Conservation (phyloP, 805 yeast genomes). For the Saturnispora kantuleensis region DNA sequence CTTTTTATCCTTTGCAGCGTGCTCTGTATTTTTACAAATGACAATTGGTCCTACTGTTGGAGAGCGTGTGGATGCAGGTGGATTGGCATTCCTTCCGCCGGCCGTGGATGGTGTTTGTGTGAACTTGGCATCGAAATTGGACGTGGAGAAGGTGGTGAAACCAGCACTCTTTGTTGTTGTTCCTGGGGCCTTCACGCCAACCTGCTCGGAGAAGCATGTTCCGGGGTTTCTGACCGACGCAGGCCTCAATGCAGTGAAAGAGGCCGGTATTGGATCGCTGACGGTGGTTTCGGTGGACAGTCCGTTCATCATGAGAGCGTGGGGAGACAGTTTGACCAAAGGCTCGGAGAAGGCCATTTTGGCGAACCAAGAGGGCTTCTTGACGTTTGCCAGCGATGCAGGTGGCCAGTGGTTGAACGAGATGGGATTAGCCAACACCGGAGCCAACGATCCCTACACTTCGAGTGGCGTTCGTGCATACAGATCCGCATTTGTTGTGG, state of each 20-base stretch:
- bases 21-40: no score
- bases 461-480: slow-evolving; percentile 12
- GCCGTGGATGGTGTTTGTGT: slow-evolving; percentile 8
- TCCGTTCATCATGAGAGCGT: slow-evolving; percentile 34
- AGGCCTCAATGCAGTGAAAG: slow-evolving; percentile 25
- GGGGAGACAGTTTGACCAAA: slow-evolving; percentile 40
- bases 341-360: slow-evolving; percentile 15
- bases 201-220: slow-evolving; percentile 36
- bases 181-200: slow-evolving; percentile 44
- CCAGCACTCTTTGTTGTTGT: slow-evolving; percentile 32
- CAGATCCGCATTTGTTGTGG: slow-evolving; percentile 66
- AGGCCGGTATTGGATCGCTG: slow-evolving; percentile 31
- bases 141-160: background rate
- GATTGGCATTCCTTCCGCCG: slow-evolving; percentile 7
- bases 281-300: slow-evolving; percentile 33
- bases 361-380: slow-evolving; percentile 13
- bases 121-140: slow-evolving; percentile 6
- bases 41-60: no score
- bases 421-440: slow-evolving; percentile 10
- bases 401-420: slow-evolving; percentile 18
- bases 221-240: slow-evolving; percentile 30
- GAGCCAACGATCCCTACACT: slow-evolving; percentile 8
- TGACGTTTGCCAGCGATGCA: slow-evolving; percentile 49
- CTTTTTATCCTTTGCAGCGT: no score
- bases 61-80: no score